phyloP scores from a whole-genome alignment of 805 yeast genomes.

The Saccharomycopsis schoenii region DNA sequence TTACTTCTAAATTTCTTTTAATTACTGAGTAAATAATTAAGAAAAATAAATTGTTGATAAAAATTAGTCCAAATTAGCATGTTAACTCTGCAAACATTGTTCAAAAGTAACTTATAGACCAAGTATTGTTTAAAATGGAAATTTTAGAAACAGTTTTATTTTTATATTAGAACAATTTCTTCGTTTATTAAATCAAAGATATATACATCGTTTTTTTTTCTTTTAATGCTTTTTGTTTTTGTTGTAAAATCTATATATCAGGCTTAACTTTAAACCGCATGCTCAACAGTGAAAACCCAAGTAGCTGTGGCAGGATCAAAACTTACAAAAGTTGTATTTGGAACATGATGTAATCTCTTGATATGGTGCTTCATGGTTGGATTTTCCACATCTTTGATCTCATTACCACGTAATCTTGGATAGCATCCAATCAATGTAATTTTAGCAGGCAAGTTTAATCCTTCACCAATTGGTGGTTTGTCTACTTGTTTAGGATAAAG shows the following conservation, averaged over 20 bases:
- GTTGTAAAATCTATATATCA: neutral
- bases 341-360: conserved; percentile 49
- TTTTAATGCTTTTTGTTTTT: neutral
- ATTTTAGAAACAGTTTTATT: too few species aligned
- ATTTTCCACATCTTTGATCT: conserved; percentile 69
- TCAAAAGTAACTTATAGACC: too few species aligned
- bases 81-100: too few species aligned
- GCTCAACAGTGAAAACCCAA: conserved; percentile 53
- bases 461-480: conserved; percentile 67
- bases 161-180: neutral
- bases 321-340: conserved; percentile 54
- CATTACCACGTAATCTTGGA: conserved; percentile 62
- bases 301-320: conserved; percentile 71
- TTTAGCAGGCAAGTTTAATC: conserved; percentile 67
- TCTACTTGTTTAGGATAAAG: conserved; percentile 61
- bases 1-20: too few species aligned
- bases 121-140: too few species aligned
- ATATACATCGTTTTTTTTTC: too few species aligned
- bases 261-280: neutral
- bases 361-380: conserved; percentile 62
- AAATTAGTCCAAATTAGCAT: too few species aligned
- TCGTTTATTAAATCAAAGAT: too few species aligned
- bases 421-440: conserved; percentile 72
- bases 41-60: too few species aligned
- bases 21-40: too few species aligned